Base-by-base conservation (phyloP, 805 yeast genomes). In the Wickerhamia fluorescens region DNA sequence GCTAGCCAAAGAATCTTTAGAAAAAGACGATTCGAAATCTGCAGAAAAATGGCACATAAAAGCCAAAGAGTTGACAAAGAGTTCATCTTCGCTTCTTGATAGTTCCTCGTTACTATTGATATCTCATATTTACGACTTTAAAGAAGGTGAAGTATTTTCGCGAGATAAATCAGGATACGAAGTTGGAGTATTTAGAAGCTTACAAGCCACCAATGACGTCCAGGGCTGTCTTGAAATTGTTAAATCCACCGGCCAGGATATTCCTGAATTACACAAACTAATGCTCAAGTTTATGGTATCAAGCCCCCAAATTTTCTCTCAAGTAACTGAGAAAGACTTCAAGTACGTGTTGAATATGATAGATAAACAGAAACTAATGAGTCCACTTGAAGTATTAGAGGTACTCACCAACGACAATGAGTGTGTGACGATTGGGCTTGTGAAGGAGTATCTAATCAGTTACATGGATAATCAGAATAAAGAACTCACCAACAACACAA, bases 301-400 rank as follows among this genome's bases (percentile, higher is more conserved):
- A 0, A 58, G 70, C 2, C 68, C 68, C 23, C 61, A 60, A 3
- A 53, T 77, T 2, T 68, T 73, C 36, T 56, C 66, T 3, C 54
- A 59, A 20, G 68, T 81, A 5, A 75, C 83, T 1, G 66, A 69
- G 10, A 59, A 57, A 15, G 68, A 68, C 24, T 55, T 74, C 31
- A 53, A 57, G 29, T 47, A 49, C 11, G 57, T 88, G 1, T 51
- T 89, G 12, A 56, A 68, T 16, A 67, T 63, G 33, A 69, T 84
- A 27, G 68, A 72, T 26, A 49, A 59, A 3, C 56, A 61, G 10
- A 69, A 72, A 27, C 48, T 81, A 10, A 63, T 84, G 56, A 65
- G 94, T 0, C 82, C 94, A 0, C 52, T 85, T 12, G 96, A 88
- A 40, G 59, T 92, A 2, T 63, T 89, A n/a, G 77, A 79, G 37